Base-by-base conservation (phyloP, 352 stramenopile species). In the Globisporangium ultimum region DNA sequence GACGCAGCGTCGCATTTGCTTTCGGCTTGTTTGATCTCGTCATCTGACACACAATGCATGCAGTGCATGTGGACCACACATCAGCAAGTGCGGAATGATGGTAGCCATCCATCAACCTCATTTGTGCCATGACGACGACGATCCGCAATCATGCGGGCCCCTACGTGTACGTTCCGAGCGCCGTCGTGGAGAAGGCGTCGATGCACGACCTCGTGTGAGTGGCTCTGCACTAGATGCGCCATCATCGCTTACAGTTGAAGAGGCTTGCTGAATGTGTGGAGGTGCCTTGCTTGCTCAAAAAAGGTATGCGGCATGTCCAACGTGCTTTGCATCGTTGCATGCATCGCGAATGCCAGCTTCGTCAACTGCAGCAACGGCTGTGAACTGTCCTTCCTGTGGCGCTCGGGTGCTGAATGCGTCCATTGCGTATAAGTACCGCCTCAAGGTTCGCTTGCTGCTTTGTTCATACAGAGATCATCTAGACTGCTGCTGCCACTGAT, bases 161-260 rank as follows among this genome's bases (percentile, higher is more conserved):
- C 40, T 61, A 62, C 32, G 68, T 71, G 48, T 74, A 71, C 48
- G 70, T 88, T 41, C 63, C 74, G 3, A 77, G 72, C 52, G 78
- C 67, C 15, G 68, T 85, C 21, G 67, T 86, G 17, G 74, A 82
- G 56, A 78, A 76, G 47, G 76, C 76, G 21, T 66, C 54, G 28
- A 53, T 83, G 11, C 58, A 74, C 43, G 74, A 89, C 62, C 81
- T 87, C 68, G 73, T 86, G 79, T 85, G 58, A 40, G 63, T 47
- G 21, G 6, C 36, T 14, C 21, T 52, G 12, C 40, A 11, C 8
- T 34, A 14, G 61, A 22, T 58, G 13, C 7, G 28, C 28, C 28
- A 10, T 10, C 8, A 36, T 10, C 28, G 28, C 28, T 11, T 36
- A 5, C 7, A 36, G 28, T 10, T 10, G 28, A 36, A 36, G 7